Evolutionary conservation across 257 asterid genomes (phyloP).

Genomic region (Linderniella brevidens): DNA sequence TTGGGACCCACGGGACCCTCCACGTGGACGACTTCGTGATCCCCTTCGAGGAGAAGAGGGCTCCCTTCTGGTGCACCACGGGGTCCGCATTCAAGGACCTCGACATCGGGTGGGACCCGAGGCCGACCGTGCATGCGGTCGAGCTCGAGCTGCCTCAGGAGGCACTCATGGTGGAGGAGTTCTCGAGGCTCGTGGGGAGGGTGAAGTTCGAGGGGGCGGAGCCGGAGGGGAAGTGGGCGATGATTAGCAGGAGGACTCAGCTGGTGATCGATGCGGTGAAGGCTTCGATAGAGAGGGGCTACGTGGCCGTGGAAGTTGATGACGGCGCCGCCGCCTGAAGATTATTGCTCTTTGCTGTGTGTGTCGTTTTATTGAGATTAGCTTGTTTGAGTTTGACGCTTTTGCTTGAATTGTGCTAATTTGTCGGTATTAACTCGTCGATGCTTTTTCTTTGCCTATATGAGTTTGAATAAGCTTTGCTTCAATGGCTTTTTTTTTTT

Average conservation of each 20-base stretch:
- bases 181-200: constrained; percentile 33
- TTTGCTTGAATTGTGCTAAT: not conserved
- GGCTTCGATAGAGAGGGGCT: constrained; percentile 40
- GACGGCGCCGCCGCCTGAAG: not conserved
- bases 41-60: constrained; percentile 35
- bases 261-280: constrained; percentile 58
- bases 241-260: constrained; percentile 39
- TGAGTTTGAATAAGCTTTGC: not conserved
- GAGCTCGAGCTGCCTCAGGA: constrained; percentile 40
- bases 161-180: constrained; percentile 47
- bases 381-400: not conserved
- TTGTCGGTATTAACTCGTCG: not conserved
- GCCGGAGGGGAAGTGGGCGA: constrained; percentile 53
- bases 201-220: constrained; percentile 13
- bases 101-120: constrained; percentile 60
- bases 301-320: constrained; percentile 28
- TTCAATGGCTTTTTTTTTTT: not conserved
- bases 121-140: constrained; percentile 33
- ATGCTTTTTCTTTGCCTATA: not conserved
- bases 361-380: not conserved
- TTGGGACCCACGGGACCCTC: constrained; percentile 38
- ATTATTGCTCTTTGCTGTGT: not conserved
- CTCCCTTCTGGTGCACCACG: constrained; percentile 29
- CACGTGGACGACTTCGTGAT: constrained; percentile 34
- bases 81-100: constrained; percentile 48